A percentile compares a stretch with the other conserved stretches of the same genome.
These are phyloP conservation scores for Plenodomus tracheiphilus DNA, from an alignment of 2,329 filamentous ascomycete species.

Conservation along the genomic window DNA sequence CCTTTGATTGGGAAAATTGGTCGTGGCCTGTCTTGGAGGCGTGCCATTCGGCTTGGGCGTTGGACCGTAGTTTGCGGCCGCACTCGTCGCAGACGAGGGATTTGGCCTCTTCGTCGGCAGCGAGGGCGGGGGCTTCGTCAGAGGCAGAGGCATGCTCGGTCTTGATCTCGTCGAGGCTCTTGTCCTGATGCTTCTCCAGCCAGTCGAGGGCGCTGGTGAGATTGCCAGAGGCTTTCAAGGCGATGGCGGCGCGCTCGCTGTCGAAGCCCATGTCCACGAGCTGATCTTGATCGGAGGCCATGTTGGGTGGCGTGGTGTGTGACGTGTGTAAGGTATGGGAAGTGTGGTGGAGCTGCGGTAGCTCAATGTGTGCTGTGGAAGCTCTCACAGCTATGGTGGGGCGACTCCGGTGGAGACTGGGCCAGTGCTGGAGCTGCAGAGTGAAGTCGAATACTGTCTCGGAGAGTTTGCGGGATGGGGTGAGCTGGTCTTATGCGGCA, in stretches of 20 bases:
- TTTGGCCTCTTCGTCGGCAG: slow-evolving; percentile 71
- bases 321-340: slow-evolving; percentile 1
- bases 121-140: slow-evolving; percentile 65
- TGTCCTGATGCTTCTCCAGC: slow-evolving; percentile 91
- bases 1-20: slow-evolving; percentile 90
- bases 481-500: slow-evolving; percentile 6
- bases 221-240: slow-evolving; percentile 80
- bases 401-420: not conserved
- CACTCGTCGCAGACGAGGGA: slow-evolving; percentile 95
- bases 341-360: not conserved
- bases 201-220: slow-evolving; percentile 89
- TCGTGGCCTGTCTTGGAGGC: slow-evolving; percentile 87
- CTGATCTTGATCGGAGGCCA: slow-evolving; percentile 61
- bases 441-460: not conserved
- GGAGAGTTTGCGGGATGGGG: slow-evolving; percentile 5
- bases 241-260: slow-evolving; percentile 76
- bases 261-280: slow-evolving; percentile 78
- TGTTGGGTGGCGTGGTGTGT: slow-evolving; percentile 25
- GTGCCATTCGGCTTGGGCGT: slow-evolving; percentile 84
- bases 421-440: not conserved
- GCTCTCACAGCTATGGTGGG: not conserved
- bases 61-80: slow-evolving; percentile 83
- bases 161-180: slow-evolving; percentile 79
- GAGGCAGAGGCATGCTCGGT: slow-evolving; percentile 43
- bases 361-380: slow-evolving; percentile 1